Evolutionary conservation across 164 flowering plant genomes (phyloP), one percentile per base, ranked within the genome.

Genomic region (Vitis riparia): DNA sequence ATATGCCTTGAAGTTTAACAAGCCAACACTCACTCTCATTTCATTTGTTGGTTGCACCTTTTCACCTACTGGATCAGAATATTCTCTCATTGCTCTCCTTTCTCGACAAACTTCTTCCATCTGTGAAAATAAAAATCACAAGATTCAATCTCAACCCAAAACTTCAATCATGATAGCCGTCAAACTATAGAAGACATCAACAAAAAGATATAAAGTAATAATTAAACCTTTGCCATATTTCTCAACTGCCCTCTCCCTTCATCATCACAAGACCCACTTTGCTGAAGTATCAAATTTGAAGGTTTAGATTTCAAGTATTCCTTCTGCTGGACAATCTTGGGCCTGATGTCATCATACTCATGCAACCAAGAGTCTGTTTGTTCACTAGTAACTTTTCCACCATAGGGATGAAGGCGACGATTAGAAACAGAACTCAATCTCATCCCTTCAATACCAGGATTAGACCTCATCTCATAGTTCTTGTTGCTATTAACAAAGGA

Each of bases 161-260:
- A 19, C 57, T 62, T 27, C 53, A 56, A 66, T 30, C 27, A 69
- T 53, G 32, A 48, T 3, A 37, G 14, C 56, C 1, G n/a, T 53
- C 9, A 9, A 65, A 7, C 29, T 27, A 4, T 51, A 55, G 13
- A 71, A 48, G 15, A 49, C 10, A n/a, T 17, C 10, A 48, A 50
- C 9, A 5, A 23, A 29, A 23, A 37, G 62, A 63, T 61, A 15
- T 11, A 19, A 78, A 51, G 56, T 37, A 19, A 49, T 30, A 27
- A 17, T 5, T 23, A 65, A 4, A 89, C 89, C 90, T 86, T 83
- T 44, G 60, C 23, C 53, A 76, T 73, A 75, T 66, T 72, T 49
- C 71, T 68, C 63, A 75, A 64, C 53, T 57, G 68, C 52, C 62
- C 78, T 69, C 75, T 79, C 47, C 78, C 88, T 68, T 67, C 77